Evolutionary conservation across 2,329 filamentous ascomycete species (phyloP).

Genomic region (Colletotrichum falcatum): DNA sequence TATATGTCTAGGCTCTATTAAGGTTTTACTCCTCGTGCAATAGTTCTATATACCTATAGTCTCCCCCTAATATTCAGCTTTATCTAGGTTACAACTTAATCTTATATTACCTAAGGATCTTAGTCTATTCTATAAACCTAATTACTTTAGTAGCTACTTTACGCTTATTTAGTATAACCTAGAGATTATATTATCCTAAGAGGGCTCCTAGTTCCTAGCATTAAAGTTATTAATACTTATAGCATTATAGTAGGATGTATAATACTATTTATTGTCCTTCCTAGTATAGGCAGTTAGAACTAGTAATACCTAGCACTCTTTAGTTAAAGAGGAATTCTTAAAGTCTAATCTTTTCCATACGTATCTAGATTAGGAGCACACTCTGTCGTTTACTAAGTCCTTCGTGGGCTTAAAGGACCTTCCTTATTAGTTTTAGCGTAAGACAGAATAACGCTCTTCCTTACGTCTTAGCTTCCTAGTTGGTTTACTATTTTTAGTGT

Average conservation of each 20-base stretch:
- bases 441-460: neutral
- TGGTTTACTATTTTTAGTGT: neutral
- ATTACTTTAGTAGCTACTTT: too few relatives aligned
- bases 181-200: too few relatives aligned
- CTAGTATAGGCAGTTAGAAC: constrained; percentile 22
- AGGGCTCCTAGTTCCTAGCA: too few relatives aligned
- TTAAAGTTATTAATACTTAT: too few relatives aligned
- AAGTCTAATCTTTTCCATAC: constrained; percentile 31
- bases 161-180: too few relatives aligned
- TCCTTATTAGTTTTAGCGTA: neutral
- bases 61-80: too few relatives aligned
- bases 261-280: constrained; percentile 34
- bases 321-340: constrained; percentile 36
- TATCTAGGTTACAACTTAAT: too few relatives aligned
- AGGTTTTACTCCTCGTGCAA: too few relatives aligned
- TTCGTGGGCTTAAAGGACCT: neutral
- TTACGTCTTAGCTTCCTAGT: neutral
- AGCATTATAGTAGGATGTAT: constrained; percentile 26
- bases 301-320: constrained; percentile 28
- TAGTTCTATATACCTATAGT: too few relatives aligned
- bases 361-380: constrained; percentile 5
- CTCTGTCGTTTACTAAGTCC: neutral
- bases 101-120: too few relatives aligned
- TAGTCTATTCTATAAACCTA: too few relatives aligned
- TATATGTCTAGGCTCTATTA: too few relatives aligned